Evolutionary conservation across 768 basidiomycete genomes (phyloP).

Genomic region (Omphalotus guepiniiformis): DNA sequence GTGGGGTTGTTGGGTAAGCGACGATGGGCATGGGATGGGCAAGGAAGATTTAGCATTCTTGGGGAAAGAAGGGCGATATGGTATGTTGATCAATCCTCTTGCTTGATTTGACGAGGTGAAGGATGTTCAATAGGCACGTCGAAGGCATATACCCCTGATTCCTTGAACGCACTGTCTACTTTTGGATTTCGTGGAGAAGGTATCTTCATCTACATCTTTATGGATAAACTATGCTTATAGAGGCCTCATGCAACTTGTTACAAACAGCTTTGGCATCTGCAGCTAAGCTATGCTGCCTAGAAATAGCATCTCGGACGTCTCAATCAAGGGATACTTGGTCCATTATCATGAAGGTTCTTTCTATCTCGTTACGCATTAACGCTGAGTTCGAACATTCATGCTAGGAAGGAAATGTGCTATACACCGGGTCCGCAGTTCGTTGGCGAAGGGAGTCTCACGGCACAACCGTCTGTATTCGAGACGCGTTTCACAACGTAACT

Average conservation of each 20-base stretch:
- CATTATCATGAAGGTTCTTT: slow-evolving; percentile 67
- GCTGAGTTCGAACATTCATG: background rate
- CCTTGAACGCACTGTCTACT: slow-evolving; percentile 50
- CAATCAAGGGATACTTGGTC: slow-evolving; percentile 66
- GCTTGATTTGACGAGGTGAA: background rate
- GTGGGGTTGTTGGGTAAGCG: slow-evolving; percentile 83
- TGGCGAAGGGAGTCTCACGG: slow-evolving; percentile 73
- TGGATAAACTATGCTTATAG: background rate
- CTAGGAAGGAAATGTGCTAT: slow-evolving; percentile 64
- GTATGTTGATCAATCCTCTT: slow-evolving; percentile 35
- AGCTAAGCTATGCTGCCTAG: slow-evolving; percentile 73
- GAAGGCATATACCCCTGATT: slow-evolving; percentile 54
- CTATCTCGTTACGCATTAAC: background rate
- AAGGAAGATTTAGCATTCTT: slow-evolving; percentile 55
- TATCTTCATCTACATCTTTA: slow-evolving; percentile 22
- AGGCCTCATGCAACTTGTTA: background rate
- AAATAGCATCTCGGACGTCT: slow-evolving; percentile 74
- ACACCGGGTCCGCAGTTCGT: slow-evolving; percentile 67
- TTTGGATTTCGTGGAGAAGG: slow-evolving; percentile 97
- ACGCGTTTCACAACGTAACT: slow-evolving; percentile 86
- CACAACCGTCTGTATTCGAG: slow-evolving; percentile 79
- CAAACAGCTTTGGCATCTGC: slow-evolving; percentile 76
- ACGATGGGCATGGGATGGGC: slow-evolving; percentile 78
- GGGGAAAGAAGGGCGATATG: slow-evolving; percentile 57
- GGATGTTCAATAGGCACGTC: slow-evolving; percentile 55